Evolutionary conservation across 371 early-diverging fungal species (phyloP).

Genomic region (Mortierella sp.): DNA sequence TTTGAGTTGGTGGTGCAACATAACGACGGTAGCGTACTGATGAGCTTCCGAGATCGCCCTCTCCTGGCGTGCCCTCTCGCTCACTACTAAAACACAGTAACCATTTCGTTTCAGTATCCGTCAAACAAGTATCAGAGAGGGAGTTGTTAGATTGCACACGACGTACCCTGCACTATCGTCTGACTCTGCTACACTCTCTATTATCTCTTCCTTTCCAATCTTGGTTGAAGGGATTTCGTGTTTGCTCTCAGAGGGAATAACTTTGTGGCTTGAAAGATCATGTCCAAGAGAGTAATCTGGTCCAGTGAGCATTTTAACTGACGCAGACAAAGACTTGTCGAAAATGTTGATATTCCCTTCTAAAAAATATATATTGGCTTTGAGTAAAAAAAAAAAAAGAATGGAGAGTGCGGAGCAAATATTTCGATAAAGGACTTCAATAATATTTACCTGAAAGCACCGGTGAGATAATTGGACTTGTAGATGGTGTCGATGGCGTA

Average conservation of each 20-base stretch:
- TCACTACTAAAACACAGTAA: conserved; percentile 2
- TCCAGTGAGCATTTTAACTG: conserved; percentile 82
- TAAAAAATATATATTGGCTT: background rate
- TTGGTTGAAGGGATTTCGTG: conserved; percentile 88
- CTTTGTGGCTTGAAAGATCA: conserved; percentile 84
- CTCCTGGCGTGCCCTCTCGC: conserved; percentile 20
- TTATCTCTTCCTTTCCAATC: background rate
- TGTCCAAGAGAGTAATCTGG: conserved; percentile 85
- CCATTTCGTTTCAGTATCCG: background rate
- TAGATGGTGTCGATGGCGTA: background rate
- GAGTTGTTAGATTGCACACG: too few species aligned
- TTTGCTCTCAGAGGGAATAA: conserved; percentile 79
- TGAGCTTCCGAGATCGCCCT: conserved; percentile 29
- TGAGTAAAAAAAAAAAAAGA: background rate
- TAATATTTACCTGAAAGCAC: conserved; percentile 12
- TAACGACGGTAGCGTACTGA: conserved; percentile 19
- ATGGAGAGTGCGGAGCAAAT: conserved; percentile 6
- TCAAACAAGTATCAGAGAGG: background rate
- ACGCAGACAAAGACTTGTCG: conserved; percentile 72
- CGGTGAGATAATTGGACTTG: conserved; percentile 9
- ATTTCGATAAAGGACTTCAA: background rate
- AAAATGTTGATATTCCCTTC: conserved; percentile 66
- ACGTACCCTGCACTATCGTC: background rate
- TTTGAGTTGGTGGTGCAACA: background rate
- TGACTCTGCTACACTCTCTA: background rate